These are phyloP conservation scores for Periconia sp. DNA, from an alignment of 2,329 filamentous ascomycete genomes.

Conservation along the genomic window DNA sequence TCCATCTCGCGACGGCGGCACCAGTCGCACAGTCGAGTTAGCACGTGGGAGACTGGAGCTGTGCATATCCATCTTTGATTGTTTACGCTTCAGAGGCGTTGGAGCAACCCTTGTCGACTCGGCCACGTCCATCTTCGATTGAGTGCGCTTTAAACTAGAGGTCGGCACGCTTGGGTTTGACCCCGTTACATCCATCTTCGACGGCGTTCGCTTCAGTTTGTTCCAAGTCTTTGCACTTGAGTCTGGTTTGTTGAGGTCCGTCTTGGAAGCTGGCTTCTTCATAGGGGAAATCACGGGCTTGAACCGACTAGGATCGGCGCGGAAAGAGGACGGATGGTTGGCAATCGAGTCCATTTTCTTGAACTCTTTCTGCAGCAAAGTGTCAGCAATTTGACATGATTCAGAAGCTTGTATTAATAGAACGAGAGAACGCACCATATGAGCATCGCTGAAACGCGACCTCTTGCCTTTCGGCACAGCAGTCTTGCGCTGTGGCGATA, in stretches of 20 bases:
- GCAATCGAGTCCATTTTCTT: conserved; percentile 98
- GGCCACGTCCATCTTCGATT: conserved; percentile 69
- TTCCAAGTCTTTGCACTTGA: conserved; percentile 39
- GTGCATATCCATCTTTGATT: conserved; percentile 69
- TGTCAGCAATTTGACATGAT: neutral
- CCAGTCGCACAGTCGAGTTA: conserved; percentile 41
- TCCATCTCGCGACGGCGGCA: conserved; percentile 31
- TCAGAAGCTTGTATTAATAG: too few relatives aligned
- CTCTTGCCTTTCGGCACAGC: conserved; percentile 80
- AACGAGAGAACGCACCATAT: conserved; percentile 63
- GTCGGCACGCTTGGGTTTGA: conserved; percentile 51
- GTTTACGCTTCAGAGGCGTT: conserved; percentile 57
- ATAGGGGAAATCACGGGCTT: conserved; percentile 51
- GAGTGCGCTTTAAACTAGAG: conserved; percentile 57
- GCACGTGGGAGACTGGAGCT: conserved; percentile 40
- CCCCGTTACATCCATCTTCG: conserved; percentile 71
- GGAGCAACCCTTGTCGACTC: conserved; percentile 57
- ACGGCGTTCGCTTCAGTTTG: conserved; percentile 59
- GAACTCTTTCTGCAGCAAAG: conserved; percentile 66
- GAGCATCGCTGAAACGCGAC: conserved; percentile 80
- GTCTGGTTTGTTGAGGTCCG: conserved; percentile 53
- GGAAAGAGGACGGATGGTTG: conserved; percentile 80
- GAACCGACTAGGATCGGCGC: conserved; percentile 61
- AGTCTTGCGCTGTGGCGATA: conserved; percentile 68
- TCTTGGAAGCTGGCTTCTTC: conserved; percentile 49